These are phyloP conservation scores for Tetrahymena thermophila DNA, from an alignment of 73 alveolate genomes.

Conservation along the genomic window DNA sequence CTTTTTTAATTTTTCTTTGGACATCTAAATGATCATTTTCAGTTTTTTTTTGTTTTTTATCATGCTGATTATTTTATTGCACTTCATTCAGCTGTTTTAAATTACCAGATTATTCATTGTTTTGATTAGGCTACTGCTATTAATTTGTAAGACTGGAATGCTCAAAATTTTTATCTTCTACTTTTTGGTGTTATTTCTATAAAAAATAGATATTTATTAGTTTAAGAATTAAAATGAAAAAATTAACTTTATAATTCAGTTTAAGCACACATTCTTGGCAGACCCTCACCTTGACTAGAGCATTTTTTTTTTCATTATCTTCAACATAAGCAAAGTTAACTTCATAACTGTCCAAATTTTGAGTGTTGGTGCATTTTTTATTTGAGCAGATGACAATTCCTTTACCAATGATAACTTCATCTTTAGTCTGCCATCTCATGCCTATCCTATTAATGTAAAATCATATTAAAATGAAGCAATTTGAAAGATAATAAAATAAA, in stretches of 20 bases:
- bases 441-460: constrained; percentile 26
- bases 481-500: neutral
- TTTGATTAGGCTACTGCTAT: no score
- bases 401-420: constrained; percentile 47
- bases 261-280: constrained; percentile 46
- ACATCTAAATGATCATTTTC: neutral
- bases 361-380: constrained; percentile 25
- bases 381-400: constrained; percentile 50
- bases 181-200: constrained; percentile 19
- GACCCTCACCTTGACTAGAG: constrained; percentile 44
- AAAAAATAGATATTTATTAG: neutral
- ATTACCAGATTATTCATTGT: no score
- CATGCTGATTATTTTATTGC: neutral
- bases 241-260: constrained; percentile 38
- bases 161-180: constrained; percentile 2
- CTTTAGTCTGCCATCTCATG: constrained; percentile 58
- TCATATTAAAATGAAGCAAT: no score
- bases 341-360: constrained; percentile 37
- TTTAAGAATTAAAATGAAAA: neutral
- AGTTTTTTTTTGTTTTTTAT: no score
- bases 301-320: constrained; percentile 29
- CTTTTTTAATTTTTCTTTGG: neutral
- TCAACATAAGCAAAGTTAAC: constrained; percentile 35
- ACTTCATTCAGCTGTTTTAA: neutral
- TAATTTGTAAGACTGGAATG: neutral